A percentile compares a stretch with the other conserved stretches of the same genome.
Conservation (phyloP, 768 basidiomycete species). For the Amanita inopinata region DNA sequence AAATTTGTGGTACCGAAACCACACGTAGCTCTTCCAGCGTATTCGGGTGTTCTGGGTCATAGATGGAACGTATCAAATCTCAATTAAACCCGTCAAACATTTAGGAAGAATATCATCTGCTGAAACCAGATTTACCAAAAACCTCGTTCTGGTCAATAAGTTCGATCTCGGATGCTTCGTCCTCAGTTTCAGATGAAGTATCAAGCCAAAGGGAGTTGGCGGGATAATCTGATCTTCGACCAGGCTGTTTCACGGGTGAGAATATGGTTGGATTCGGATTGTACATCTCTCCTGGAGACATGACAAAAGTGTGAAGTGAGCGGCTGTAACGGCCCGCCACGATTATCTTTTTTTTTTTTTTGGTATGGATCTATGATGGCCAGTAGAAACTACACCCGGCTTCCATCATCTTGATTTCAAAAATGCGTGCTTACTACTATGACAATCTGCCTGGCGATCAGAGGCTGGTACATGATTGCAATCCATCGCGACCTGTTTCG, state of each 20-base stretch:
- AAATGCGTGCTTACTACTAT: conserved; percentile 70
- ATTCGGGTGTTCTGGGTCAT: conserved; percentile 92
- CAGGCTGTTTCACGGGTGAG: conserved; percentile 36
- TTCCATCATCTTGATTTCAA: background rate
- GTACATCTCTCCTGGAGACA: conserved; percentile 52
- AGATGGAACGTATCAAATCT: conserved; percentile 90
- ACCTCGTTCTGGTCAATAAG: conserved; percentile 89
- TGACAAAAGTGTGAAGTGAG: no score
- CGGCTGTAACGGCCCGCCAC: no score
- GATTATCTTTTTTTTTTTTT: no score
- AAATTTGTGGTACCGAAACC: conserved; percentile 83
- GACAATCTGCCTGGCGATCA: conserved; percentile 76
- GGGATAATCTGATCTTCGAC: conserved; percentile 30
- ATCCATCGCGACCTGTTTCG: conserved; percentile 44
- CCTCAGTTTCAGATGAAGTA: conserved; percentile 31
- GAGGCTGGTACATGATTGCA: conserved; percentile 67
- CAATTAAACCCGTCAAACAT: conserved; percentile 4
- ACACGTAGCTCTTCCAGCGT: conserved; percentile 93
- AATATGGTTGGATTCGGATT: conserved; percentile 91
- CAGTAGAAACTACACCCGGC: background rate
- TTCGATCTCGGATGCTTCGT: conserved; percentile 47
- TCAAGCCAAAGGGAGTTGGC: conserved; percentile 56
- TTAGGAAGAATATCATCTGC: background rate
- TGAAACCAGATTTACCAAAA: conserved; percentile 49
- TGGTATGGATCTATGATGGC: no score